Base-by-base conservation (phyloP, 73 alveolate genomes). In the Paramecium pentaurelia region DNA sequence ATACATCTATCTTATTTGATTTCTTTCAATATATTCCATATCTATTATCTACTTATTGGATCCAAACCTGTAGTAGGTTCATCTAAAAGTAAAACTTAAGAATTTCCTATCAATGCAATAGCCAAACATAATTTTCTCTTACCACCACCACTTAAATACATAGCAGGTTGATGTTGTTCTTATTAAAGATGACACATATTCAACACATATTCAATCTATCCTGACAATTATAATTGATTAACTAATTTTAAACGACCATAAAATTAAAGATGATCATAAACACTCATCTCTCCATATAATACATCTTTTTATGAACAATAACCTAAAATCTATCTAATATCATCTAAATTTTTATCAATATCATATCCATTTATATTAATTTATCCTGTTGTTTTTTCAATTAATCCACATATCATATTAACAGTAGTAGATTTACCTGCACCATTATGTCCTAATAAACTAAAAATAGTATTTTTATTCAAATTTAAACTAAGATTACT, bases 11-110 rank as follows among this genome's bases (percentile, higher is more conserved):
- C 94, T 42, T 77, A 37, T 85, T 68, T 94, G 6, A 92, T 60
- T 7, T 40, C 75, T 36, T 71, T 90, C 44, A 95, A 75, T 20
- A 94, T 70, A 36, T 87, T 95, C 95, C 96, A 92, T 42, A 95
- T 92, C 40, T 94, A 37, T 32, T 94, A 49, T 60, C 98, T 44
- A 71, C 95, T 89, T 28, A 77, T 85, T 4, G 93, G 95, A 54
- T 95, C 98, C 38, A 95, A 84, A 4, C 98, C 98, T 4, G 97
- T 75, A 10, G 98, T 64, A 3, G 98, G 98, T 87, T 95, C 98
- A 86, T 95, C 98, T 42, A 95, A 49, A 93, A 95, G 77, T 27
- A 95, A 51, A 10, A 95, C 93, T 58, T 92, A 60, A 8, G 97
- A 86, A 28, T 93, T 92, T 8, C 96, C 97, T 47, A 93, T 88